Base-by-base conservation (phyloP, 139 green algal genomes). In the Coelastrella sp. region DNA sequence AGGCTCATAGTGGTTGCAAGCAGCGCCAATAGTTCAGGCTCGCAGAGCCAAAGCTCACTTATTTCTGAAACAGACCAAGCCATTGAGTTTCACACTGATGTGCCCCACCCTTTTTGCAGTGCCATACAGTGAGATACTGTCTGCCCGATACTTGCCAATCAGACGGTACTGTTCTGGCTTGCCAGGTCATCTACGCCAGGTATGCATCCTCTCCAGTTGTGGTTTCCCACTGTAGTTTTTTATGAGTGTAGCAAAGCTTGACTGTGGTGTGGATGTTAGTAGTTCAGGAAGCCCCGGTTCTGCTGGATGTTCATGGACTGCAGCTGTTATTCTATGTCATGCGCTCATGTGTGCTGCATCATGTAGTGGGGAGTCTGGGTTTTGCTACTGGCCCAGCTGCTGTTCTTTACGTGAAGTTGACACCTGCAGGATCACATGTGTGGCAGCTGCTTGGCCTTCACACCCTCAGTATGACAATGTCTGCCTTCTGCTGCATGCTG, bases 141-240 rank as follows among this genome's bases (percentile, higher is more conserved):
- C 47, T 66, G 65, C 64, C 10, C 23, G 83, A 47, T 88, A 88
- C 83, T 65, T 88, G 83, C 83, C 83, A 19, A 56, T 88, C 83
- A 80, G 74, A 65, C 66, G 83, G 17, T 88, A 88, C 68, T 88
- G 83, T 68, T 14, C 22, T 54, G 32, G 22, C 17, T 66, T 88
- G 14, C n/a, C 83, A 57, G 8, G 19, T 19, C 71, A 71, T 13
- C 66, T 66, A 56, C 71, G 66, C 71, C 73, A 89, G 54, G 68
- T 89, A 19, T 32, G 78, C 78, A 82, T 2, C 20, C 5, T 13
- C 75, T 68, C 11, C 61, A 3, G 11, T 13, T 13, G 11, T 68
- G 11, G n/a, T 59, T 59, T 5, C n/a, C 32, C 11, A 22, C 75
- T 5, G 75, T 5, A 0, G 11, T 4, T 59, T 2, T 3, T 13